These are phyloP conservation scores for Hyaloperonospora brassicae DNA, from an alignment of 352 stramenopile genomes.

Conservation along the genomic window DNA sequence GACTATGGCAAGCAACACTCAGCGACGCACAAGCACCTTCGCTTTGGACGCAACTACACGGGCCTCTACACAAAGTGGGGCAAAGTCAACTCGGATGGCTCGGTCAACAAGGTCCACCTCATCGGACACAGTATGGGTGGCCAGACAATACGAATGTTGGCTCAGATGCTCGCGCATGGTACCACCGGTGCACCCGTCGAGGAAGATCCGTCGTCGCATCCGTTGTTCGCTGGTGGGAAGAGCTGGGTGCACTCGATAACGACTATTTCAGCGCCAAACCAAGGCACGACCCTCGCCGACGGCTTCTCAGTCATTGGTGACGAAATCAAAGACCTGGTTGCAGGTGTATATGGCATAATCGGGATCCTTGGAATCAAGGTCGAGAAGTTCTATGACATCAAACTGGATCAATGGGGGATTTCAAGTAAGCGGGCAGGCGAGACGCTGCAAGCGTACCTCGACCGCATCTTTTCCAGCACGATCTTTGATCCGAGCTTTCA, in stretches of 20 bases:
- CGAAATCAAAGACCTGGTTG: conserved; percentile 28
- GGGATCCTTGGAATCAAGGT: conserved; percentile 20
- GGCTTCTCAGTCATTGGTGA: conserved; percentile 36
- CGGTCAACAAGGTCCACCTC: conserved; percentile 58
- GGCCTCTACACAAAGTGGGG: conserved; percentile 57
- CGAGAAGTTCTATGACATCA: conserved; percentile 37
- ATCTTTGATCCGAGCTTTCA: conserved; percentile 38
- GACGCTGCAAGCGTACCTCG: conserved; percentile 27
- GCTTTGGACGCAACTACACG: conserved; percentile 38
- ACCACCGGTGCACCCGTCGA: conserved; percentile 29
- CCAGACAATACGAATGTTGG: conserved; percentile 67
- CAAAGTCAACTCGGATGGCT: conserved; percentile 31
- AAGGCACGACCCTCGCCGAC: conserved; percentile 44
- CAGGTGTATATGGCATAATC: conserved; percentile 20
- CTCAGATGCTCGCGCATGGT: conserved; percentile 48
- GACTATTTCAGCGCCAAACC: conserved; percentile 52
- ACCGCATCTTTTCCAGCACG: conserved; percentile 31
- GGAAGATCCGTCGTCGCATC: conserved; percentile 23
- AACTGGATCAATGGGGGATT: conserved; percentile 45
- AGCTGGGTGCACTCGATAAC: conserved; percentile 68
- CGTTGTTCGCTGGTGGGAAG: conserved; percentile 46
- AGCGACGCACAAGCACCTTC: conserved; percentile 27
- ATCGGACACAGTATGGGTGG: conserved; percentile 77
- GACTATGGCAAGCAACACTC: conserved; percentile 51
- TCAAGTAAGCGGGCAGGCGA: conserved; percentile 23